phyloP scores from a whole-genome alignment of 2,329 filamentous ascomycete genomes.

The Penicillium brasilianum region DNA sequence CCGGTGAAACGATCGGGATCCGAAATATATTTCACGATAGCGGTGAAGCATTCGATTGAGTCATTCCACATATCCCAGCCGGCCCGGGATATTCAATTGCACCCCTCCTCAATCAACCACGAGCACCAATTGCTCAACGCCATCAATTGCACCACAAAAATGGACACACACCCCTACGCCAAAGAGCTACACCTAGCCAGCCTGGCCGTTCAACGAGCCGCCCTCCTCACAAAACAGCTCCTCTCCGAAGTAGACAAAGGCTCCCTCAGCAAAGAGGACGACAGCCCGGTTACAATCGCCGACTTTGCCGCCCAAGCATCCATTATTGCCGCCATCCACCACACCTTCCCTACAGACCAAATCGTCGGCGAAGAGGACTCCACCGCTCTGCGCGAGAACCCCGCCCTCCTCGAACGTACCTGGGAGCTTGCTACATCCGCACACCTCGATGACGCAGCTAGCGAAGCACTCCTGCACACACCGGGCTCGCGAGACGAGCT shows the following conservation, averaged over 20 bases:
- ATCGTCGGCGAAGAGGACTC: conserved; percentile 68
- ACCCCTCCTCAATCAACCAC: neutral
- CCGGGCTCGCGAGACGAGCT: conserved; percentile 60
- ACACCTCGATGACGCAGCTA: conserved; percentile 39
- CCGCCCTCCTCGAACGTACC: conserved; percentile 56
- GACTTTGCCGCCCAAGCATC: conserved; percentile 69
- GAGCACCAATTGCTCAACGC: neutral
- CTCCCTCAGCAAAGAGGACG: conserved; percentile 62
- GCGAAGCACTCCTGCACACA: conserved; percentile 42
- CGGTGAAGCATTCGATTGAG: conserved; percentile 1
- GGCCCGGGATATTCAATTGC: neutral
- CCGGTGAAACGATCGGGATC: conserved; percentile 13
- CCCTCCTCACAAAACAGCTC: conserved; percentile 62
- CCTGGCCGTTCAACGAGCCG: conserved; percentile 60
- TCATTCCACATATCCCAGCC: neutral
- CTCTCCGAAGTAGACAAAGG: conserved; percentile 56
- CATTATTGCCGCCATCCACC: conserved; percentile 62
- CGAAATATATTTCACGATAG: neutral
- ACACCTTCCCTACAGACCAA: conserved; percentile 59
- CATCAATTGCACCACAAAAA: conserved; percentile 18
- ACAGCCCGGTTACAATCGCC: conserved; percentile 66
- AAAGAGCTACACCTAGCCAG: conserved; percentile 45
- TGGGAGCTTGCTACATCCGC: conserved; percentile 58
- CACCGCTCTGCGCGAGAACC: conserved; percentile 56
- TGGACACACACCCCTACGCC: conserved; percentile 37